These are phyloP conservation scores for Cardiospermum halicacabum DNA, from an alignment of 345 rosid species.

Conservation along the genomic window DNA sequence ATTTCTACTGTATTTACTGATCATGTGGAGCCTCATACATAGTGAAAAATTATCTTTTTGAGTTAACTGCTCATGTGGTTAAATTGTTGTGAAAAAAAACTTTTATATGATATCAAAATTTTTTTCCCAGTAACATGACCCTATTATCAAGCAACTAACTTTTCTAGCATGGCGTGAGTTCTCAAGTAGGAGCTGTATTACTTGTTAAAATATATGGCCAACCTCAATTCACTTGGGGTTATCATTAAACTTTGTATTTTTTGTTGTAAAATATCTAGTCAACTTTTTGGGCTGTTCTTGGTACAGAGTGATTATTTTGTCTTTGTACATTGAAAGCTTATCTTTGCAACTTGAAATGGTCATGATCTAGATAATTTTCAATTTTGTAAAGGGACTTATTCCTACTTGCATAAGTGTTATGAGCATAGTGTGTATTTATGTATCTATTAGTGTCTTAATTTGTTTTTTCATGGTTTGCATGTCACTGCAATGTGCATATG, in stretches of 20 bases:
- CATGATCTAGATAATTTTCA: not conserved
- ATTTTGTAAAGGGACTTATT: not conserved
- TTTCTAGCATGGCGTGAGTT: conserved; percentile 2
- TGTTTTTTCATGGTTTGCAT: not conserved
- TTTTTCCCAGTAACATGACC: not conserved
- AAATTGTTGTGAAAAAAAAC: not conserved
- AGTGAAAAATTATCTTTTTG: no score
- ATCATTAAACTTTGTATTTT: no score
- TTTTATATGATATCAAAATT: not conserved
- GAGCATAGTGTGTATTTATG: not conserved
- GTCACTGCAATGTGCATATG: not conserved
- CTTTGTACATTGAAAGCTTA: not conserved
- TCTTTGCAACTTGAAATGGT: not conserved
- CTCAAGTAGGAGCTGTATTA: not conserved
- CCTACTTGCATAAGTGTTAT: not conserved
- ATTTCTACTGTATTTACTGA: not conserved
- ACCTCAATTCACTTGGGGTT: no score
- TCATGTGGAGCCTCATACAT: no score
- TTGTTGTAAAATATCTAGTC: no score
- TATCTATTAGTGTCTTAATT: not conserved
- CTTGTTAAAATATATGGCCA: not conserved
- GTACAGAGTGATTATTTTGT: not conserved
- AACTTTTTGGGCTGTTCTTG: not conserved
- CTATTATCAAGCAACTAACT: not conserved
- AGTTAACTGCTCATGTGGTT: not conserved